phyloP scores from a whole-genome alignment of 371 early-diverging fungal genomes.

The Haplosporangium sp. region DNA sequence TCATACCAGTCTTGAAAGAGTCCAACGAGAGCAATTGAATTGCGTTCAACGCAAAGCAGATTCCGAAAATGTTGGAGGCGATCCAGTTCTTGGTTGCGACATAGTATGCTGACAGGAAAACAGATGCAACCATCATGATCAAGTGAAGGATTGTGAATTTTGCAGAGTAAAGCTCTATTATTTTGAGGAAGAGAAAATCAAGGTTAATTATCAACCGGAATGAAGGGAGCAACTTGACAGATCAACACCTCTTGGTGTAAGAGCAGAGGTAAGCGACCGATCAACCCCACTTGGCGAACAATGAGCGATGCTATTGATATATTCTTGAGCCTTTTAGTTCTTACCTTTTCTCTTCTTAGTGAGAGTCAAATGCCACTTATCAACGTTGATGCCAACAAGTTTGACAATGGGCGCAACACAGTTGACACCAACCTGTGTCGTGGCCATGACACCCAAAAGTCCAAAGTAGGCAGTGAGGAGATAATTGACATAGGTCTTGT shows the following conservation, averaged over 20 bases:
- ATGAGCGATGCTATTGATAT: no score
- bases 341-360: constrained; percentile 79
- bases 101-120: constrained; percentile 80
- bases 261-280: background rate
- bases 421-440: constrained; percentile 73
- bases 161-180: constrained; percentile 67
- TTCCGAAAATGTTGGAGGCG: constrained; percentile 89
- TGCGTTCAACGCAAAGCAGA: constrained; percentile 88
- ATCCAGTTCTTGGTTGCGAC: constrained; percentile 92
- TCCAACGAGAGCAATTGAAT: constrained; percentile 91
- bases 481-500: constrained; percentile 87
- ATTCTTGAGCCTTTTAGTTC: constrained; percentile 5
- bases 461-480: constrained; percentile 91
- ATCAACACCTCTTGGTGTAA: background rate
- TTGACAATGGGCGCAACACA: constrained; percentile 64
- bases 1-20: constrained; percentile 95
- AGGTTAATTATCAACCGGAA: constrained; percentile 2
- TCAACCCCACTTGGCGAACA: no score
- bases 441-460: constrained; percentile 82
- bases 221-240: background rate
- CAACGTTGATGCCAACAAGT: constrained; percentile 62
- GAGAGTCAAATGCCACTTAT: constrained; percentile 77
- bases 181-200: background rate
- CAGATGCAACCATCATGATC: constrained; percentile 65
- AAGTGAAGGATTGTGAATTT: constrained; percentile 84